Percentiles rank a stretch among this genome's conserved stretches.
Conservation (phyloP, 2,329 filamentous ascomycete genomes). For the Colletotrichum shisoi region DNA sequence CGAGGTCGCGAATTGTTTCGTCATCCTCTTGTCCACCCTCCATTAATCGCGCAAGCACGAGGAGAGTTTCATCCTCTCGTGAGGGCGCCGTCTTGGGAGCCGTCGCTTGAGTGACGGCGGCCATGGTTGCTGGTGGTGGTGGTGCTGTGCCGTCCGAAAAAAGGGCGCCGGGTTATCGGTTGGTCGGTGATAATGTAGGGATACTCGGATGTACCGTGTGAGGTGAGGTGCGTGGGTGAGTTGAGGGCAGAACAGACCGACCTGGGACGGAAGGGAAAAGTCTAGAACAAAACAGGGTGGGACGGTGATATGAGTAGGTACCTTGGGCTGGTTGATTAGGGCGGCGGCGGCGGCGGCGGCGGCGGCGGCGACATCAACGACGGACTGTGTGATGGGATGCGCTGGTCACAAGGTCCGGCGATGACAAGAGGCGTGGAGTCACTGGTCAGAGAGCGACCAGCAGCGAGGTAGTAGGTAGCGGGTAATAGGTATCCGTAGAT, state of each 20-base stretch:
- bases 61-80: constrained; percentile 71
- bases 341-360: constrained; percentile 15
- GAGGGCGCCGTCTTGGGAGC: constrained; percentile 45
- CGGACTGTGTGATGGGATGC: constrained; percentile 36
- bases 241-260: constrained; percentile 35
- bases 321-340: constrained; percentile 29
- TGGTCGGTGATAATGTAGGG: constrained; percentile 23
- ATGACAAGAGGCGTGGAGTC: constrained; percentile 35
- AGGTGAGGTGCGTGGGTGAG: constrained; percentile 21
- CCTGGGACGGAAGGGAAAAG: constrained; percentile 29
- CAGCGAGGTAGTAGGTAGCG: neutral
- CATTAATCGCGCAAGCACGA: constrained; percentile 88
- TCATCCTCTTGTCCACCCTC: constrained; percentile 86
- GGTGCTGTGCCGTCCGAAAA: constrained; percentile 4
- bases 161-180: constrained; percentile 9
- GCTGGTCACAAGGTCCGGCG: constrained; percentile 38
- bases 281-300: constrained; percentile 32
- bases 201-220: constrained; percentile 22
- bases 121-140: constrained; percentile 44
- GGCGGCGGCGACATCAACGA: constrained; percentile 21
- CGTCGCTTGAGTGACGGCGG: constrained; percentile 47
- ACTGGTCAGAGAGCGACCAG: constrained; percentile 20
- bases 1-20: constrained; percentile 68
- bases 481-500: neutral
- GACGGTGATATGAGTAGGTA: constrained; percentile 33